Percentiles rank a stretch among this genome's conserved stretches.
Conservation (phyloP, 805 yeast genomes). For the Lipomyces yamadae region DNA sequence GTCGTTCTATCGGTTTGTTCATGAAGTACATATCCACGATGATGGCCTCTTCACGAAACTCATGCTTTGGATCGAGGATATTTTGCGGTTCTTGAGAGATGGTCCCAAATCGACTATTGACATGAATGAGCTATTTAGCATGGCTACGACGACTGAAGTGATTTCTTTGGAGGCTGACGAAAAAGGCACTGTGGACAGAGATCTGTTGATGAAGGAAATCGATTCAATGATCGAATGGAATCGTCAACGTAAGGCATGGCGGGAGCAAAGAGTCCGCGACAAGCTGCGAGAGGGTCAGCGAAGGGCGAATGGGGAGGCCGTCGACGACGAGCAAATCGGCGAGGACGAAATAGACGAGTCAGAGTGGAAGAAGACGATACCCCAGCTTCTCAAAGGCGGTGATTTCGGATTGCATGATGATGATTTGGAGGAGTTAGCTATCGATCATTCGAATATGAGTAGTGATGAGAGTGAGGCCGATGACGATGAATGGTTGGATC, state of each 20-base stretch:
- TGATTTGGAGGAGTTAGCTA: conserved; percentile 53
- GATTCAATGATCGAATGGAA: conserved; percentile 49
- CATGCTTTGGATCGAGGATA: conserved; percentile 72
- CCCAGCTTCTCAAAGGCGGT: conserved; percentile 50
- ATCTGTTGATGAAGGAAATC: conserved; percentile 48
- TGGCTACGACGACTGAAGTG: conserved; percentile 13
- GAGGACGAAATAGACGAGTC: conserved; percentile 44
- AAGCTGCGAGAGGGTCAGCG: conserved; percentile 31
- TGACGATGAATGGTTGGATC: conserved; percentile 42
- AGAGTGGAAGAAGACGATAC: conserved; percentile 53
- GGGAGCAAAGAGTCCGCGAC: conserved; percentile 36
- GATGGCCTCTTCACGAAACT: conserved; percentile 72
- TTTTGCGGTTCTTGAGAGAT: conserved; percentile 64
- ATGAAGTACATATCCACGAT: conserved; percentile 81
- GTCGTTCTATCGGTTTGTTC: conserved; percentile 73
- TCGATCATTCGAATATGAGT: conserved; percentile 43
- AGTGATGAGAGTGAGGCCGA: conserved; percentile 45
- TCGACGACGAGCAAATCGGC: conserved; percentile 38
- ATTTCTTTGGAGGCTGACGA: conserved; percentile 34
- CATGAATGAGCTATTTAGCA: conserved; percentile 35
- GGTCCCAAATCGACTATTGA: conserved; percentile 48
- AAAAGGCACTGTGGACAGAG: conserved; percentile 39
- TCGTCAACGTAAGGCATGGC: conserved; percentile 46
- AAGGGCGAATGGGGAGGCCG: conserved; percentile 38
- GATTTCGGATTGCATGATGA: conserved; percentile 58